A percentile compares a stretch with the other conserved stretches of the same genome.
Conservation (phyloP, 768 basidiomycete species). For the Leccinum longicurvipes region DNA sequence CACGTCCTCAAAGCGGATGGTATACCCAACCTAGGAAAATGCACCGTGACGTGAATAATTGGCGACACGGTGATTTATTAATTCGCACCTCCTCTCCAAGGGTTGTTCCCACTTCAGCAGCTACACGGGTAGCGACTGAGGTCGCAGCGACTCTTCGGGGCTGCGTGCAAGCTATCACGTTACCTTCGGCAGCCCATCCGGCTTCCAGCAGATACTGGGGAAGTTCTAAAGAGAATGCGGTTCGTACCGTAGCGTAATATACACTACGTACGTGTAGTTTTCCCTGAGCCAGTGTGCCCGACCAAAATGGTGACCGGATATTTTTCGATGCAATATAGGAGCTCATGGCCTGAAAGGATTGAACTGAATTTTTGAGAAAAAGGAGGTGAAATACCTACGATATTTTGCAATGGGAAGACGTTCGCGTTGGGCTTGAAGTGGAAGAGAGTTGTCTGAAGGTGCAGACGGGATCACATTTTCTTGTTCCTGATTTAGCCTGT, state of each 20-base stretch:
- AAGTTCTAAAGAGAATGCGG: conserved; percentile 55
- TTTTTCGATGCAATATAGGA: conserved; percentile 82
- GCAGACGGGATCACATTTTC: conserved; percentile 68
- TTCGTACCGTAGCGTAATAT: background rate
- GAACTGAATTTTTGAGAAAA: background rate
- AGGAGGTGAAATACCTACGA: conserved; percentile 39
- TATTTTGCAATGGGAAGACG: conserved; percentile 89
- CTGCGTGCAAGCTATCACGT: conserved; percentile 89
- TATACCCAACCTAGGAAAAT: conserved; percentile 81
- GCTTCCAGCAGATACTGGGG: conserved; percentile 93
- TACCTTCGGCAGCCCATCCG: conserved; percentile 85
- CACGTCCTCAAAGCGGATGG: conserved; percentile 94
- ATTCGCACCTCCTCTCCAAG: conserved; percentile 79
- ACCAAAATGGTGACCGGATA: conserved; percentile 85
- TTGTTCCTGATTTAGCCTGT: conserved; percentile 77
- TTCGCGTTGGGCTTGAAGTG: conserved; percentile 75
- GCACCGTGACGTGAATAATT: conserved; percentile 4
- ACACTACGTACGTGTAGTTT: conserved; percentile 82
- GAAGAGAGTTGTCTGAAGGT: conserved; percentile 48
- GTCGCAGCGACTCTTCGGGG: conserved; percentile 93
- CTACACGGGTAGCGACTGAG: conserved; percentile 87
- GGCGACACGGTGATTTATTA: background rate
- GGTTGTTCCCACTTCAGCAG: conserved; percentile 84
- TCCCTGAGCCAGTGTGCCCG: conserved; percentile 95
- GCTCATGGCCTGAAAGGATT: conserved; percentile 55